These are phyloP conservation scores for Linum tenue DNA, from an alignment of 345 rosid species.

Conservation along the genomic window DNA sequence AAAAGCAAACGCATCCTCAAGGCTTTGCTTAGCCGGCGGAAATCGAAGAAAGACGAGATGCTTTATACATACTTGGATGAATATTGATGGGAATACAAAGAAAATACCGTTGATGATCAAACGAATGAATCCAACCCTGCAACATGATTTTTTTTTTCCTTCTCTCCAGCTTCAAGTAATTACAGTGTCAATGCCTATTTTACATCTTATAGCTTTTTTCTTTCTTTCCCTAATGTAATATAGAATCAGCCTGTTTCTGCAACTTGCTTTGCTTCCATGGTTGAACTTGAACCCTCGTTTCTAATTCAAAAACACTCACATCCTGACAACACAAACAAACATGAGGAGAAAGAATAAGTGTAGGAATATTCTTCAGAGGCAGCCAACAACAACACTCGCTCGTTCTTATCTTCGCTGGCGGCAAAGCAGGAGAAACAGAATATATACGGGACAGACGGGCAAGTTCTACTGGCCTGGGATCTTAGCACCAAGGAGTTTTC, in stretches of 20 bases:
- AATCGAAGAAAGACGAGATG: conserved; percentile 82
- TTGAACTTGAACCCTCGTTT: neutral
- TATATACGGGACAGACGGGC: no score
- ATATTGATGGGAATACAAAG: conserved; percentile 35
- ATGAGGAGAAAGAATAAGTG: neutral
- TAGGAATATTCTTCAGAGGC: no score
- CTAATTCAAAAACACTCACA: conserved; percentile 14
- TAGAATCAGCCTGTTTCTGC: neutral
- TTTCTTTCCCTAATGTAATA: neutral
- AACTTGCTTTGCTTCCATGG: neutral
- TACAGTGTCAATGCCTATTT: neutral
- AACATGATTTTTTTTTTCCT: neutral
- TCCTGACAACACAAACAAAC: conserved; percentile 19
- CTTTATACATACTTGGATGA: conserved; percentile 77
- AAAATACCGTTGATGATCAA: neutral
- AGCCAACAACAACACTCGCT: no score
- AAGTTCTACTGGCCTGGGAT: no score
- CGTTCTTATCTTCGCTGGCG: no score
- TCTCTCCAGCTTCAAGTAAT: neutral
- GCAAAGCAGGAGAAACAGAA: no score
- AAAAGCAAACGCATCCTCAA: conserved; percentile 83
- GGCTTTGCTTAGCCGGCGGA: conserved; percentile 86
- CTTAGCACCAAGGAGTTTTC: no score
- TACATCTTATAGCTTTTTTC: neutral
- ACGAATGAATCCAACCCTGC: neutral